A percentile compares a stretch with the other conserved stretches of the same genome.
Evolutionary conservation across 495 filamentous ascomycete genomes (phyloP).

Genomic region (Hypoxylon fragiforme): DNA sequence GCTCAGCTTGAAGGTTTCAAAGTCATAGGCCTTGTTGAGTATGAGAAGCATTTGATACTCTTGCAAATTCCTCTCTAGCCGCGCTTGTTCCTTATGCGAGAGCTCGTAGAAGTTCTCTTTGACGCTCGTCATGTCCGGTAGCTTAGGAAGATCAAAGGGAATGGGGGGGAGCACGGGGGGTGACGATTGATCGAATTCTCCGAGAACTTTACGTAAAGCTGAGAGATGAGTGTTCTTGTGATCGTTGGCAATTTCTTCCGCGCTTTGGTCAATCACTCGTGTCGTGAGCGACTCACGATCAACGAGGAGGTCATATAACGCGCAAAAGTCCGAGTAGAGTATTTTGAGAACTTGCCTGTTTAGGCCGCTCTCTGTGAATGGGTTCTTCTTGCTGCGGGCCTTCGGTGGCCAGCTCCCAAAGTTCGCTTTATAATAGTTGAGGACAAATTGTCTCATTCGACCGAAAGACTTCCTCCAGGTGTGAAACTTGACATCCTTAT

Average conservation of each 20-base stretch:
- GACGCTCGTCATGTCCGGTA: conserved; percentile 68
- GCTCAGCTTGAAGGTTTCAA: conserved; percentile 60
- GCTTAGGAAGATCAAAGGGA: conserved; percentile 83
- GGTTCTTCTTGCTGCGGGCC: conserved; percentile 87
- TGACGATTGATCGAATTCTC: conserved; percentile 83
- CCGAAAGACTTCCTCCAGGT: conserved; percentile 76
- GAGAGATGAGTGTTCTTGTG: conserved; percentile 48
- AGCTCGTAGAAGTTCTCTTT: conserved; percentile 63
- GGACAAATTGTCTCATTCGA: conserved; percentile 71
- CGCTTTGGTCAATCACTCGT: conserved; percentile 58
- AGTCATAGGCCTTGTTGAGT: conserved; percentile 75
- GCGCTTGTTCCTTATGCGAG: conserved; percentile 71
- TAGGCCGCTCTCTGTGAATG: conserved; percentile 80
- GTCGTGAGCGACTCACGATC: conserved; percentile 68
- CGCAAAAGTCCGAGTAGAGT: conserved; percentile 82
- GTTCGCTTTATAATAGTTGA: conserved; percentile 76
- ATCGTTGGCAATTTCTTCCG: conserved; percentile 39
- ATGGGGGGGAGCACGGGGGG: conserved; percentile 90
- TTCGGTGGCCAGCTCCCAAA: conserved; percentile 96
- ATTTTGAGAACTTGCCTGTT: conserved; percentile 81
- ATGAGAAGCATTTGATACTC: conserved; percentile 74
- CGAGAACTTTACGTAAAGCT: conserved; percentile 70
- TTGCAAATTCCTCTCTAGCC: conserved; percentile 67
- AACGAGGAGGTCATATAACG: conserved; percentile 85
- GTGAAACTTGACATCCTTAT: conserved; percentile 78